These are phyloP conservation scores for Dactylorhiza incarnata DNA, from an alignment of 106 monocot genomes.

Conservation along the genomic window DNA sequence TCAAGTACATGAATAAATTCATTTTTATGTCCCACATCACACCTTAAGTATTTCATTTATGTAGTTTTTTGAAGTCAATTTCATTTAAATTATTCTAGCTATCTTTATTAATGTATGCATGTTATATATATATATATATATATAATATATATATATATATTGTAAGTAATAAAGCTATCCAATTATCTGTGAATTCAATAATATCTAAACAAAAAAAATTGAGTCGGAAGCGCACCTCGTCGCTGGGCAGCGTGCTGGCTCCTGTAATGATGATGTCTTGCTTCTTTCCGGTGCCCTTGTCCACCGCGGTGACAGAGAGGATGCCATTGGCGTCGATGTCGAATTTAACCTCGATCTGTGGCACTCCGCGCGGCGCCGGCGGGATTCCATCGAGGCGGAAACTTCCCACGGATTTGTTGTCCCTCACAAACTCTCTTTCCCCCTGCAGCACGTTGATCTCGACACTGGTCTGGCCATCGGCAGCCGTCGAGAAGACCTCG, in stretches of 20 bases:
- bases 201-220: not conserved
- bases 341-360: conserved; percentile 90
- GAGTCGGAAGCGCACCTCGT: conserved; percentile 37
- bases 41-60: too few relatives aligned
- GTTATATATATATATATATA: too few relatives aligned
- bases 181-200: not conserved
- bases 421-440: conserved; percentile 86
- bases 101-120: too few relatives aligned
- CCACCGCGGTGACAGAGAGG: conserved; percentile 70
- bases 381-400: conserved; percentile 93
- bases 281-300: conserved; percentile 75
- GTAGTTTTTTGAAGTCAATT: too few relatives aligned
- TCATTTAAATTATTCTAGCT: too few relatives aligned
- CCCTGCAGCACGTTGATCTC: conserved; percentile 92
- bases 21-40: too few relatives aligned
- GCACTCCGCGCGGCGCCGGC: conserved; percentile 78
- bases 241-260: conserved; percentile 51
- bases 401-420: conserved; percentile 84
- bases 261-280: conserved; percentile 77
- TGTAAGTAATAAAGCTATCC: too few relatives aligned
- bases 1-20: too few relatives aligned
- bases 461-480: conserved; percentile 85
- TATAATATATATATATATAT: too few relatives aligned
- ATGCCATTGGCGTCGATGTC: conserved; percentile 95
- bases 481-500: conserved; percentile 94